Evolutionary conservation across 2,329 filamentous ascomycete species (phyloP).

Genomic region (Xylariaceae sp.): DNA sequence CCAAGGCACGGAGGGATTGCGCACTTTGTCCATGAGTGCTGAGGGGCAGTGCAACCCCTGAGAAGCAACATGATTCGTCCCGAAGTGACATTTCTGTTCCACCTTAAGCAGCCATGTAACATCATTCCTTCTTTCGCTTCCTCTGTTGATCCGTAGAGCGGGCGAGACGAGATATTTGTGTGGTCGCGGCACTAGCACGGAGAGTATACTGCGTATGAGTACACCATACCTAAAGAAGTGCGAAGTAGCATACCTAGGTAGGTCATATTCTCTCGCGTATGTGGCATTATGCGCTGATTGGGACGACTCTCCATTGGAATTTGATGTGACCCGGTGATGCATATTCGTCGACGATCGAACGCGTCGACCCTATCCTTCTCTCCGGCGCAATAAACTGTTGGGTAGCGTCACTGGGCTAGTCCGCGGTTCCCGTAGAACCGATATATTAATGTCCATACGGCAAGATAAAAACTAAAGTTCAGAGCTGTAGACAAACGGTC

Average conservation of each 20-base stretch:
- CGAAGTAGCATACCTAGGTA: neutral
- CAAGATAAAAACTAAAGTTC: slow-evolving; percentile 2
- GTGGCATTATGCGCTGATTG: slow-evolving; percentile 1
- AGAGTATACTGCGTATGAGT: slow-evolving; percentile 5
- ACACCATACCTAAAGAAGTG: neutral
- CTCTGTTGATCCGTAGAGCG: slow-evolving; percentile 5
- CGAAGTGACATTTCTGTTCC: slow-evolving; percentile 1
- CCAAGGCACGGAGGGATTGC: slow-evolving; percentile 5
- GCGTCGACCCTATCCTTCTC: neutral
- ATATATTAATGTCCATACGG: slow-evolving; percentile 1
- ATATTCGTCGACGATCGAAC: neutral
- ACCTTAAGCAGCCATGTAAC: slow-evolving; percentile 15
- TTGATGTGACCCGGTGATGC: neutral
- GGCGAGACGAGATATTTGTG: neutral
- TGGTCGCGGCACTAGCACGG: slow-evolving; percentile 8
- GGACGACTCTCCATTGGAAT: neutral
- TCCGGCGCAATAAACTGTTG: neutral
- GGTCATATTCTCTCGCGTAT: neutral
- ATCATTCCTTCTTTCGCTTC: slow-evolving; percentile 8
- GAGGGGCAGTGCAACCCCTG: slow-evolving; percentile 9
- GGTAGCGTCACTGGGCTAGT: neutral
- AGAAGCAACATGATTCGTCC: slow-evolving; percentile 13
- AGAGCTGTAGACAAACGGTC: slow-evolving; percentile 1
- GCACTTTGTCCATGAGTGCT: slow-evolving; percentile 7
- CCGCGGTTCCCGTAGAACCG: slow-evolving; percentile 1